A percentile compares a stretch with the other conserved stretches of the same genome.
phyloP scores from a whole-genome alignment of 164 flowering plant genomes.

The Stephania yunnanensis region DNA sequence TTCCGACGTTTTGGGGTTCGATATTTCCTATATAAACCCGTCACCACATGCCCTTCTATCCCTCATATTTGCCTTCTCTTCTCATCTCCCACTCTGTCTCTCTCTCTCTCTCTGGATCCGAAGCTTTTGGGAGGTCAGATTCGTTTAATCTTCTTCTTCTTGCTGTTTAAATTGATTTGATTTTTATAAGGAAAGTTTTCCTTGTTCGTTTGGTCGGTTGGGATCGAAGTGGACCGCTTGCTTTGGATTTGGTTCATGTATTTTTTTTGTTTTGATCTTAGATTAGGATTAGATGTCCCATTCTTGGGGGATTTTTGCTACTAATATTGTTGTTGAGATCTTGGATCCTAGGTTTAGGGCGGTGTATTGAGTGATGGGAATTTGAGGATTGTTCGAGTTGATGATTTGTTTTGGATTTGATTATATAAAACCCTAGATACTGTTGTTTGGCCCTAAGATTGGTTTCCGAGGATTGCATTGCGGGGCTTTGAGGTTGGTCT shows the following conservation, averaged over 20 bases:
- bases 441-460: constrained; percentile 7
- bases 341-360: neutral
- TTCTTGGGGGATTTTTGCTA: neutral
- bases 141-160: neutral
- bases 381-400: constrained; percentile 2
- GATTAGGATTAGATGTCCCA: neutral
- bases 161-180: neutral
- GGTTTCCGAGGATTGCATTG: neutral
- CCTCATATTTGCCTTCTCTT: constrained; percentile 23
- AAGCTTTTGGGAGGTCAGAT: constrained; percentile 27
- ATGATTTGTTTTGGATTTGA: neutral
- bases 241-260: neutral
- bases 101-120: constrained; percentile 16
- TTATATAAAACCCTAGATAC: constrained; percentile 18
- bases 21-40: constrained; percentile 57
- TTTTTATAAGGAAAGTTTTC: neutral
- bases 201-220: neutral
- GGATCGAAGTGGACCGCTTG: constrained; percentile 3
- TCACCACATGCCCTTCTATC: constrained; percentile 20
- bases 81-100: constrained; percentile 6
- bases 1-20: constrained; percentile 27
- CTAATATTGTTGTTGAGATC: neutral
- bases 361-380: constrained; percentile 7
- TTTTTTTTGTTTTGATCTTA: neutral
- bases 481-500: neutral